Evolutionary conservation across 805 yeast genomes (phyloP).

Genomic region (Trichomonascus vanleenenianus): DNA sequence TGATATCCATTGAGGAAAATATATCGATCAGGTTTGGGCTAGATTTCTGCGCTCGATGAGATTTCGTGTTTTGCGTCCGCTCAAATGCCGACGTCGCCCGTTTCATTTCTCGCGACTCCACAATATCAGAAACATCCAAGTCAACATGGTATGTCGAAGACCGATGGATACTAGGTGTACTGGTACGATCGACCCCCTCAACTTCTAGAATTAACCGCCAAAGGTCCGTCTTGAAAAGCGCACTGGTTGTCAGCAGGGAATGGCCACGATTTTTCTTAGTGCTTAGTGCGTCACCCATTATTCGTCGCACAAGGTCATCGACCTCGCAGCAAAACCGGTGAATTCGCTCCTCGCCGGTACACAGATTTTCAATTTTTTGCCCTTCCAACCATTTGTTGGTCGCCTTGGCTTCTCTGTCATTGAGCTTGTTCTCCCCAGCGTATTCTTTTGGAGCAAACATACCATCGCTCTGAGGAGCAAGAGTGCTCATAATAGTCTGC

Average conservation of each 20-base stretch:
- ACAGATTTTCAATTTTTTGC: slow-evolving; percentile 26
- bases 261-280: slow-evolving; percentile 16
- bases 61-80: slow-evolving; percentile 4
- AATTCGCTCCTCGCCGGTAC: slow-evolving; percentile 30
- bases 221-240: slow-evolving; percentile 17
- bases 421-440: slow-evolving; percentile 25
- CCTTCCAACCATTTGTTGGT: slow-evolving; percentile 25
- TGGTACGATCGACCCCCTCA: slow-evolving; percentile 4
- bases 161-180: slow-evolving; percentile 6
- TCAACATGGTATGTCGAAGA: slow-evolving; percentile 6
- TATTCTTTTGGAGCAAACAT: slow-evolving; percentile 25
- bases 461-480: slow-evolving; percentile 14
- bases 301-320: slow-evolving; percentile 21
- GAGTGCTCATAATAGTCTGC: slow-evolving; percentile 20
- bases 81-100: background rate
- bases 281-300: slow-evolving; percentile 26
- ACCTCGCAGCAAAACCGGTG: slow-evolving; percentile 30
- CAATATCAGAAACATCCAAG: background rate
- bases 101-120: background rate
- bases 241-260: slow-evolving; percentile 15
- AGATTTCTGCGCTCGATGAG: slow-evolving; percentile 15
- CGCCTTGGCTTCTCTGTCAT: slow-evolving; percentile 29
- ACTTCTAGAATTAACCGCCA: slow-evolving; percentile 19
- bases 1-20: slow-evolving; percentile 16
- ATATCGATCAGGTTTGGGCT: slow-evolving; percentile 20